These are phyloP conservation scores for Acanthamoeba castellanii DNA, from an alignment of 208 protist genomes.

Conservation along the genomic window DNA sequence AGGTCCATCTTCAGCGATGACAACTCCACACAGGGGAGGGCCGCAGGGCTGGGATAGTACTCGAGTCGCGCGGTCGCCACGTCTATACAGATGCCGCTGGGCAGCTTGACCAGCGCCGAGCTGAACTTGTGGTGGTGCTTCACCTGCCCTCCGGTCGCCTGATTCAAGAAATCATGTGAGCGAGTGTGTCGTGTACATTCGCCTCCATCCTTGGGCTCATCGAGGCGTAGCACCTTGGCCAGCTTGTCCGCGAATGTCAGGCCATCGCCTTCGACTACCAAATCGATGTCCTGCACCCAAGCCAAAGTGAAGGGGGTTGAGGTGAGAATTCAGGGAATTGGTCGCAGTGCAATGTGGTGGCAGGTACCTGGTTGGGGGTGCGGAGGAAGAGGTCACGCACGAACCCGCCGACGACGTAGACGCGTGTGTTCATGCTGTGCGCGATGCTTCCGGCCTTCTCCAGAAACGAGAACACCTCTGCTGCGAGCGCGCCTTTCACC, in stretches of 20 bases:
- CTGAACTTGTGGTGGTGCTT: slow-evolving; percentile 27
- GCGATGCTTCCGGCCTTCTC: slow-evolving; percentile 57
- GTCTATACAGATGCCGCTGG: slow-evolving; percentile 3
- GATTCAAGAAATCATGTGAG: background rate
- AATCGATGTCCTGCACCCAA: slow-evolving; percentile 41
- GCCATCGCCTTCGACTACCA: slow-evolving; percentile 62
- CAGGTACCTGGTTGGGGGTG: slow-evolving; percentile 30
- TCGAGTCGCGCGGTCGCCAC: slow-evolving; percentile 64
- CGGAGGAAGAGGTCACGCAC: slow-evolving; percentile 65
- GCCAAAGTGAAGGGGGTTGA: background rate
- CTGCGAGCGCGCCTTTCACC: background rate
- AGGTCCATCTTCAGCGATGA: slow-evolving; percentile 75
- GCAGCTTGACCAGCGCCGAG: slow-evolving; percentile 38
- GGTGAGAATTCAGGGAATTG: background rate
- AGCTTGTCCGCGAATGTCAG: background rate
- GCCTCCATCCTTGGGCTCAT: no score
- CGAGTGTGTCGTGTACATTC: background rate
- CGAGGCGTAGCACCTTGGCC: background rate
- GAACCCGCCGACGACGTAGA: slow-evolving; percentile 70
- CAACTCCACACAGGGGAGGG: slow-evolving; percentile 57
- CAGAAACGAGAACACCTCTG: slow-evolving; percentile 3
- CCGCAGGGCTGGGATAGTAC: slow-evolving; percentile 70
- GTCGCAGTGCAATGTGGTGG: background rate
- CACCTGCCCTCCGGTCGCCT: slow-evolving; percentile 19
- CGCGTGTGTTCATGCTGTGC: background rate